Conservation (phyloP, 2,329 filamentous ascomycete genomes). For the Penicillium sp. region DNA sequence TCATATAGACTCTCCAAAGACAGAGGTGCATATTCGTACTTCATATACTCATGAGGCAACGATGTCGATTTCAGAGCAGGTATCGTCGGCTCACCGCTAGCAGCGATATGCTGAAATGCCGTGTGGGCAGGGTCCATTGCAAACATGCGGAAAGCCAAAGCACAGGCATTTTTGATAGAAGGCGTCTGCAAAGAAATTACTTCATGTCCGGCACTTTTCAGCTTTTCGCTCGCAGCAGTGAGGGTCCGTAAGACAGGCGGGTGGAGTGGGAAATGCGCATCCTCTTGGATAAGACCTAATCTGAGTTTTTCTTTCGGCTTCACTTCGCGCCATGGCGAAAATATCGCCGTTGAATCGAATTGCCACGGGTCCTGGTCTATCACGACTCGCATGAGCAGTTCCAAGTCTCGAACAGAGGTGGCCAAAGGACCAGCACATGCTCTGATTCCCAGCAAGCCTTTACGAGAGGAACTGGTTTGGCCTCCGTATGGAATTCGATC, state of each 20-base stretch:
- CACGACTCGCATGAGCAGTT: conserved; percentile 26
- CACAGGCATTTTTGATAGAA: conserved; percentile 11
- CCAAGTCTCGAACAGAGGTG: conserved; percentile 30
- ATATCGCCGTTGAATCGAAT: conserved; percentile 27
- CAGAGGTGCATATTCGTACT: conserved; percentile 17
- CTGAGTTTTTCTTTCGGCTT: conserved; percentile 8
- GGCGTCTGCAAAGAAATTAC: conserved; percentile 5
- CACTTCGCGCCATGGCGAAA: conserved; percentile 30
- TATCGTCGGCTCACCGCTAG: conserved; percentile 44
- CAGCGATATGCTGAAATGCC: conserved; percentile 34
- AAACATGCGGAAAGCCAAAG: conserved; percentile 16
- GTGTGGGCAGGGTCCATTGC: conserved; percentile 21
- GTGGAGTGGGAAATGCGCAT: conserved; percentile 21
- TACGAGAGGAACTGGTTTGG: conserved; percentile 36
- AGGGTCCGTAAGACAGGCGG: conserved; percentile 20
- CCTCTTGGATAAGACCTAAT: conserved; percentile 18
- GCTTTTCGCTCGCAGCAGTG: conserved; percentile 4
- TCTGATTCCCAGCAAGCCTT: conserved; percentile 23
- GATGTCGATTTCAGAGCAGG: conserved; percentile 21
- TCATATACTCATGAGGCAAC: conserved; percentile 17
- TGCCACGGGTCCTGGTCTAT: conserved; percentile 24
- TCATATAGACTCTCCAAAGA: conserved; percentile 47
- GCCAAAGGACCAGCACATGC: conserved; percentile 28
- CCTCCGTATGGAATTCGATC: conserved; percentile 56
- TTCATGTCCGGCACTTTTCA: conserved; percentile 12